Base-by-base conservation (phyloP, 164 flowering plant species). In the Chimonanthus praecox region DNA sequence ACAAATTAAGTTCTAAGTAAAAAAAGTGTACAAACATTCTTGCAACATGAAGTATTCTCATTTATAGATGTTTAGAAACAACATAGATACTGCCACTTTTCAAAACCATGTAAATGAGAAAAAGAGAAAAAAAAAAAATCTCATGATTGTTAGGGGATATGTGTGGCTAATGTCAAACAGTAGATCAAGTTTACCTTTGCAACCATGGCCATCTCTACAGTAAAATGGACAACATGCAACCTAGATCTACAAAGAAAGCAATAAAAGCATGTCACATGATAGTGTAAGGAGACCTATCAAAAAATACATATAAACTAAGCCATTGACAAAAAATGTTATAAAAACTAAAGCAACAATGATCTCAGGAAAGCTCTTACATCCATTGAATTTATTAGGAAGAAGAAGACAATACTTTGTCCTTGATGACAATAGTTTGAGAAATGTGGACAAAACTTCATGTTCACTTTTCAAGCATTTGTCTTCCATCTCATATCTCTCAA, bases 151-250 rank as follows among this genome's bases (percentile, higher is more conserved):
- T 45, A 66, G 33, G 33, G n/a, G 15, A 66, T 43, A 48, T 45
- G 45, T 66, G 10, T 54, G 33, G n/a, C n/a, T 20, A 62, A 50
- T 69, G 13, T 44, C 6, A 58, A 58, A 51, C 9, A 15, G n/a
- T 3, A 4, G 73, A 46, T 45, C 65, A 44, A 71, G n/a, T 73
- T 80, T 79, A 92, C 98, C 95, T 94, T 94, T 73, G 99, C 99
- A 79, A 92, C 93, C 58, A 97, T 97, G 66, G 99, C 99, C 97
- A 94, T 94, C 84, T 94, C 99, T 58, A 94, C 99, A 64, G 99
- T 97, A 77, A 94, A 87, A 80, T 94, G 97, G 84, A 94, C 78
- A 75, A 94, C 81, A 86, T 91, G 85, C 79, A 94, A 85, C 77
- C 88, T 89, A 75, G 88, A 71, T 82, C 99, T 94, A 82, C 76